Conservation (phyloP, 495 filamentous ascomycete species). For the Penicillium riverlandense region DNA sequence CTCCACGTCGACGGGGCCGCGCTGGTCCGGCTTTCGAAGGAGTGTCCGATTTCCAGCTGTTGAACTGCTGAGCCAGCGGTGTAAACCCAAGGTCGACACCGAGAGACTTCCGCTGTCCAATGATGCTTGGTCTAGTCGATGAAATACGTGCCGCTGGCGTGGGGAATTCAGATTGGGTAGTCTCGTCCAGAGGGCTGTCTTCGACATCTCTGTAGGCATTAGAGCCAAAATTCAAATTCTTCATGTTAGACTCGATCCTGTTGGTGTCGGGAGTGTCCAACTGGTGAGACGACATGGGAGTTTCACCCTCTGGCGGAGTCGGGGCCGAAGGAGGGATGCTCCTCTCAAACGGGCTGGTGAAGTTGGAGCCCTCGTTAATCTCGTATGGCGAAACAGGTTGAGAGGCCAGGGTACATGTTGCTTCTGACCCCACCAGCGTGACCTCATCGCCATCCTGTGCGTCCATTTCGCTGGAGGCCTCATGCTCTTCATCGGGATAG, state of each 20-base stretch:
- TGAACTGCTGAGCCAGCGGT: constrained; percentile 52
- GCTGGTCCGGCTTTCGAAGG: constrained; percentile 34
- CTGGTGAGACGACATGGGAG: constrained; percentile 12
- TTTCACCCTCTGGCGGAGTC: constrained; percentile 8
- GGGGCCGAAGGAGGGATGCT: constrained; percentile 10
- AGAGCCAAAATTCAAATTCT: constrained; percentile 5
- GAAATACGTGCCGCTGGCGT: constrained; percentile 13
- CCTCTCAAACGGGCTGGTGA: constrained; percentile 1
- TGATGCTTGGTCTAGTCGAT: constrained; percentile 11
- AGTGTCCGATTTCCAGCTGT: constrained; percentile 50
- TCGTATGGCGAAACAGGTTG: constrained; percentile 12
- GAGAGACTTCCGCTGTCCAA: constrained; percentile 16
- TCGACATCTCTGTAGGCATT: constrained; percentile 5
- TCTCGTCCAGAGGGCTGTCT: constrained; percentile 6
- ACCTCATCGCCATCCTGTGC: constrained; percentile 15
- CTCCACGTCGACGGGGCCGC: constrained; percentile 27
- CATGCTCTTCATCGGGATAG: constrained; percentile 7
- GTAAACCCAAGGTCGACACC: constrained; percentile 47
- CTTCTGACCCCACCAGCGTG: constrained; percentile 8
- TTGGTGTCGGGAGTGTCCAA: constrained; percentile 26
- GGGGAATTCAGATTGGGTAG: constrained; percentile 11
- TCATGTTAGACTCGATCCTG: constrained; percentile 1
- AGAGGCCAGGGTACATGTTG: background rate
- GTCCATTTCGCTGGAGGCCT: constrained; percentile 9
- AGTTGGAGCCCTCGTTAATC: constrained; percentile 7